A percentile compares a stretch with the other conserved stretches of the same genome.
Conservation (phyloP, 768 basidiomycete species). For the Hypholoma sublateritium region DNA sequence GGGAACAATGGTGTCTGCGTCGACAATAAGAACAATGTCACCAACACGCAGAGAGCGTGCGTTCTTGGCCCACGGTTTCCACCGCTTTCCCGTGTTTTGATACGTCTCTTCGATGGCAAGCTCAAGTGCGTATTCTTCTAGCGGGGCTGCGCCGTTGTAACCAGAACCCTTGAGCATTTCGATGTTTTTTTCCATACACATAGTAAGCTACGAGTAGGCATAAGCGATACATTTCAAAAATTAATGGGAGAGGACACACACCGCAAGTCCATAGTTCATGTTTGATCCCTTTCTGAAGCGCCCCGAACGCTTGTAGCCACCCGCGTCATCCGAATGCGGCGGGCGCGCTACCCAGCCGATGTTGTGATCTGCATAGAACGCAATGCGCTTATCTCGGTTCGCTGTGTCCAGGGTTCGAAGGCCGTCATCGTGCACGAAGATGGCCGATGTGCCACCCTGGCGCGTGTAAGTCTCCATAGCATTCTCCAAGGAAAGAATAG, state of each 20-base stretch:
- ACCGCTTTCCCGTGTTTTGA: too few species aligned
- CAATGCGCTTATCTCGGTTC: slow-evolving; percentile 62
- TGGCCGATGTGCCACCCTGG: slow-evolving; percentile 79
- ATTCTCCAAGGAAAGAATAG: slow-evolving; percentile 77
- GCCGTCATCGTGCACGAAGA: slow-evolving; percentile 85
- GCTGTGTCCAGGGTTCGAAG: slow-evolving; percentile 65
- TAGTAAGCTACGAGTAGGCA: too few species aligned
- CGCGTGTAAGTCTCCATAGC: slow-evolving; percentile 87
- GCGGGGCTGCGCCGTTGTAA: slow-evolving; percentile 31
- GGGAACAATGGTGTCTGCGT: slow-evolving; percentile 77
- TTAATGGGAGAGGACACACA: slow-evolving; percentile 49
- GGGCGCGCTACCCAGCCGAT: slow-evolving; percentile 83
- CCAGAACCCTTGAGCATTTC: slow-evolving; percentile 42
- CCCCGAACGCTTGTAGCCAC: slow-evolving; percentile 90
- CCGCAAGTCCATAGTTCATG: slow-evolving; percentile 71
- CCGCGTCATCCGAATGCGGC: slow-evolving; percentile 63
- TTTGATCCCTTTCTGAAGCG: slow-evolving; percentile 85
- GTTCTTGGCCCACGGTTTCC: slow-evolving; percentile 69
- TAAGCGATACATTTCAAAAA: too few species aligned
- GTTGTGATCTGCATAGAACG: slow-evolving; percentile 80
- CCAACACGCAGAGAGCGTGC: slow-evolving; percentile 74
- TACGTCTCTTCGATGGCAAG: too few species aligned
- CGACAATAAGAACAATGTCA: slow-evolving; percentile 78
- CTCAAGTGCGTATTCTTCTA: background rate
- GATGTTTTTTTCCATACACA: slow-evolving; percentile 41